Evolutionary conservation across 139 green algal species (phyloP).

Genomic region (Edaphochlamys debaryana): DNA sequence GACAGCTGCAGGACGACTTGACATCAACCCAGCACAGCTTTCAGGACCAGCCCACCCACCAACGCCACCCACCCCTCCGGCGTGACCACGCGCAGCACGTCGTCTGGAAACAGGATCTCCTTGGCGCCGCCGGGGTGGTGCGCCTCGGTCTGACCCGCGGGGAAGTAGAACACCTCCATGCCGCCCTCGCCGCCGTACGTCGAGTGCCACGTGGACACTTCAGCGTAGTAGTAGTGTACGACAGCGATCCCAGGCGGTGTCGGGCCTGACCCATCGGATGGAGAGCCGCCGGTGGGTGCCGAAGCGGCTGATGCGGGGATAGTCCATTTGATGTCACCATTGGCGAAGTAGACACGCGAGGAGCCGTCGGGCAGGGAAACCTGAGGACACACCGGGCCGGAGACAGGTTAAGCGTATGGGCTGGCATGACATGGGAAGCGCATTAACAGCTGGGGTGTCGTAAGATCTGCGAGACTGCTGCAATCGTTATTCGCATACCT

Average conservation of each 20-base stretch:
- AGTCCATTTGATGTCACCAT: constrained; percentile 86
- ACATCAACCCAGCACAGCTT: too few species aligned
- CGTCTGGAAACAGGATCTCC: constrained; percentile 82
- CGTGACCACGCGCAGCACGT: constrained; percentile 41
- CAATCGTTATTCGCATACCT: too few species aligned
- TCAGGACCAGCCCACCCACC: neutral
- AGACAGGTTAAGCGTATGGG: neutral
- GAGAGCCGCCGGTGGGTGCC: too few species aligned
- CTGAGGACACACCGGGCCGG: too few species aligned
- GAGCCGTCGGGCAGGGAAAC: constrained; percentile 52
- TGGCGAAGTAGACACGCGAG: constrained; percentile 77
- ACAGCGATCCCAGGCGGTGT: neutral
- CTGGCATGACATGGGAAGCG: too few species aligned
- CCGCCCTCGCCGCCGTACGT: constrained; percentile 66
- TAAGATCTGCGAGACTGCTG: too few species aligned
- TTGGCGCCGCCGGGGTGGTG: constrained; percentile 77
- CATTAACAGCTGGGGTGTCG: too few species aligned
- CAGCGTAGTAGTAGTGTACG: constrained; percentile 44
- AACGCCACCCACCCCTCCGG: constrained; percentile 29
- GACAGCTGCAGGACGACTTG: neutral
- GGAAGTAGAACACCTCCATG: constrained; percentile 91
- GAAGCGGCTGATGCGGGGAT: neutral
- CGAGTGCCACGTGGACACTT: constrained; percentile 71
- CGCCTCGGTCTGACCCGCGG: constrained; percentile 79
- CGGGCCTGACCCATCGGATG: too few species aligned